Percentiles rank a stretch among this genome's conserved stretches.
These are phyloP conservation scores for Hebeloma cylindrosporum DNA, from an alignment of 768 basidiomycete species.

Conservation along the genomic window DNA sequence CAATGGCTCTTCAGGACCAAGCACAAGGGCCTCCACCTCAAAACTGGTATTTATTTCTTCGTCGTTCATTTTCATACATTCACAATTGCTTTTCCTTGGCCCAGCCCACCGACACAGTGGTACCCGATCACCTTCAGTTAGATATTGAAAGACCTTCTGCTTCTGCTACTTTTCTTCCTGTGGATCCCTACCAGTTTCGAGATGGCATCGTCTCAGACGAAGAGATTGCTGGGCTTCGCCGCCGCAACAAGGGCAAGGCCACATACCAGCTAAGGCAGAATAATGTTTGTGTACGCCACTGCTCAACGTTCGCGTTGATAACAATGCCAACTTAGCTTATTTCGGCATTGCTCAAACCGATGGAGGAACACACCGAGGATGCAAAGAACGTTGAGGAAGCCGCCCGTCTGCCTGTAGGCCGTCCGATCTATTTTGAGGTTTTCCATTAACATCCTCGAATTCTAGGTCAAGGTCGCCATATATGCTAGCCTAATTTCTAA, in stretches of 20 bases:
- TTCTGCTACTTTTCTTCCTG: slow-evolving; percentile 30
- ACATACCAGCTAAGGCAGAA: slow-evolving; percentile 73
- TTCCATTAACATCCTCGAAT: slow-evolving; percentile 4
- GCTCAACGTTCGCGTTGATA: slow-evolving; percentile 3
- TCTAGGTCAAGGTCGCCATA: slow-evolving; percentile 84
- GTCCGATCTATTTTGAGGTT: slow-evolving; percentile 3
- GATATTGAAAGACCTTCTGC: slow-evolving; percentile 46
- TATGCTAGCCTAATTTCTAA: slow-evolving; percentile 83
- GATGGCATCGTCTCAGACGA: slow-evolving; percentile 59
- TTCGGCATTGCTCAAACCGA: slow-evolving; percentile 80
- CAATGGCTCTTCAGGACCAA: slow-evolving; percentile 29
- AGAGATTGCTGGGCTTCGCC: slow-evolving; percentile 62
- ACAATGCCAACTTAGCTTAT: slow-evolving; percentile 62
- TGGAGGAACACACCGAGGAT: slow-evolving; percentile 87
- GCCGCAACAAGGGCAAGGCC: slow-evolving; percentile 57
- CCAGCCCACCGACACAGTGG: slow-evolving; percentile 50
- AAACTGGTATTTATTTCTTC: slow-evolving; percentile 26
- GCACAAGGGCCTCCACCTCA: slow-evolving; percentile 24
- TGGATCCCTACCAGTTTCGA: slow-evolving; percentile 70
- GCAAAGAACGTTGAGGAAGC: slow-evolving; percentile 69
- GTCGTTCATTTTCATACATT: slow-evolving; percentile 10
- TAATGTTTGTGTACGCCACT: slow-evolving; percentile 38
- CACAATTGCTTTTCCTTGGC: slow-evolving; percentile 14
- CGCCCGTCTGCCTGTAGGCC: slow-evolving; percentile 62
- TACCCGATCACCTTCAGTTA: slow-evolving; percentile 44